Evolutionary conservation across 2,329 filamentous ascomycete species (phyloP), one percentile per base, ranked within the genome.

Genomic region (Macrophomina pseudophaseolina): DNA sequence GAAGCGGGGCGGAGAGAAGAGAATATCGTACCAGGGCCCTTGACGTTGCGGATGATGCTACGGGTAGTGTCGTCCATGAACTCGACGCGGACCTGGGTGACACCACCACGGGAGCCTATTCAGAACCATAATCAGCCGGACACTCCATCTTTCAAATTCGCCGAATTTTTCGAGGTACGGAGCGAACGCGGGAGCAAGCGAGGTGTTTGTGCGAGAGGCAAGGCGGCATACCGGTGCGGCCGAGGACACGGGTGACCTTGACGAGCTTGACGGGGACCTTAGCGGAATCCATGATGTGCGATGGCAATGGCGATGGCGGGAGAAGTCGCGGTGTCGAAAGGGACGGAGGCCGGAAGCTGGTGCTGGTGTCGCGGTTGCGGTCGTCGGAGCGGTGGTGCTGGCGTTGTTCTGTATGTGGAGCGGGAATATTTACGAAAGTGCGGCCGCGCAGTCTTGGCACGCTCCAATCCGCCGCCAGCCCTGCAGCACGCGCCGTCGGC

Each of bases 41-140:
- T 99, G 86, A 99, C 95, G 91, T 99, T 99, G 80, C 95, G 93
- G 88, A 99, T 99, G 85, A 99, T 99, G 84, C 89, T 93, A 85
- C 95, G 92, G 84, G 91, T 95, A 80, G 92, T 92, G 87, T 99
- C 95, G 87, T 98, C 95, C 93, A 99, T 97, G 90, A 98, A 98
- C 86, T 98, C 95, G 83, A 99, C 94, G 85, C 94, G 93, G 80
- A 98, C 95, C 87, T 99, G 95, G 82, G 95, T 99, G 81, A 99
- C 95, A 93, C 95, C 95, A 91, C 95, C 95, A 85, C 95, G 94
- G 81, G 95, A 99, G 83, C 95, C 95, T 97, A 73, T 38, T 51
- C 44, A 49, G 23, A 46, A 35, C 28, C 53, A 14, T 16, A 46
- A 18, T 59, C 49, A 68, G 53, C 44, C 68, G 64, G 23, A 48